Percentiles rank a stretch among this genome's conserved stretches.
Conservation (phyloP, 805 yeast species). For the Suhomyces emberorum region DNA sequence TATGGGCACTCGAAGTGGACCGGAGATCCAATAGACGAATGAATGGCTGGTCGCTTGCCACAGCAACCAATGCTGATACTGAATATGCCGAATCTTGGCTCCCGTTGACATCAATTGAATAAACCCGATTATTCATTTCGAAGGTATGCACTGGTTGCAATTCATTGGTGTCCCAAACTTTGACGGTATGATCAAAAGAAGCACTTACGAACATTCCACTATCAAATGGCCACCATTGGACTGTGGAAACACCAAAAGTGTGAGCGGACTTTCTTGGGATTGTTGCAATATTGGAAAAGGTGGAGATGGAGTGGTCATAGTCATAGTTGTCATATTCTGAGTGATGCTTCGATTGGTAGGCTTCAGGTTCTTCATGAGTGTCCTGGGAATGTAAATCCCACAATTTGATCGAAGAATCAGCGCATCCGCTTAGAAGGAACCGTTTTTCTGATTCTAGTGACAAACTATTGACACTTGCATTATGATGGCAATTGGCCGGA, state of each 20-base stretch:
- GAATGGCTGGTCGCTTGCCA: slow-evolving; percentile 67
- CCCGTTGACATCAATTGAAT: slow-evolving; percentile 57
- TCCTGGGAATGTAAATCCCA: slow-evolving; percentile 49
- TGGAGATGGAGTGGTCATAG: slow-evolving; percentile 27
- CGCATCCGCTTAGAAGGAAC: slow-evolving; percentile 66
- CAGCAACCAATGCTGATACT: slow-evolving; percentile 54
- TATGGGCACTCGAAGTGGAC: slow-evolving; percentile 72
- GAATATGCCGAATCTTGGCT: slow-evolving; percentile 12
- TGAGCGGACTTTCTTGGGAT: slow-evolving; percentile 48
- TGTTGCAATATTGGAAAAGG: slow-evolving; percentile 27
- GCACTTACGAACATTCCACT: slow-evolving; percentile 81
- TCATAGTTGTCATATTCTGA: slow-evolving; percentile 26
- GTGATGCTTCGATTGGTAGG: slow-evolving; percentile 10
- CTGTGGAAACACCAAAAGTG: slow-evolving; percentile 65
- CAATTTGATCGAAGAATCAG: slow-evolving; percentile 62
- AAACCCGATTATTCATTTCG: slow-evolving; percentile 57
- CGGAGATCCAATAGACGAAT: slow-evolving; percentile 69
- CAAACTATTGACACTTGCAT: slow-evolving; percentile 57
- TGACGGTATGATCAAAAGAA: slow-evolving; percentile 74
- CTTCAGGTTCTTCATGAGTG: slow-evolving; percentile 10
- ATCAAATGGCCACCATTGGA: slow-evolving; percentile 88
- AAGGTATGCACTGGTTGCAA: slow-evolving; percentile 67
- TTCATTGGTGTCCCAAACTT: slow-evolving; percentile 75
- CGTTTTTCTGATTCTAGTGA: slow-evolving; percentile 50
- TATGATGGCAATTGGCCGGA: slow-evolving; percentile 42